Evolutionary conservation across 176 grass and related monocot genomes (phyloP).

Genomic region (Zoysia pacifica): DNA sequence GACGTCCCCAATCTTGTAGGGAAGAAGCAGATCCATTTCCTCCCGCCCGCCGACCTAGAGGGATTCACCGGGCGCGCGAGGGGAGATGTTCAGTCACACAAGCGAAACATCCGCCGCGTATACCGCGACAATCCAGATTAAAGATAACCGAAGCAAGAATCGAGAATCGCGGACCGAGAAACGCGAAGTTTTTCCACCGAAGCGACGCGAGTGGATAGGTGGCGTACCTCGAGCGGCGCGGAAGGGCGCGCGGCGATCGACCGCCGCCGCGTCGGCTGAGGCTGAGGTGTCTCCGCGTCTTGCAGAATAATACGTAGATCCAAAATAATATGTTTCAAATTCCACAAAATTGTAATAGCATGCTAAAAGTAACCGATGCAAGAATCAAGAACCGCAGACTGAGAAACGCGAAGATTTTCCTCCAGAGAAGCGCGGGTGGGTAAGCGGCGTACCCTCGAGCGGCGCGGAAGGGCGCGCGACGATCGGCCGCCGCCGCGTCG

Average conservation of each 20-base stretch:
- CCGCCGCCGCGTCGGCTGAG: no score
- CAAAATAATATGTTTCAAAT: no score
- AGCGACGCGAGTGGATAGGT: not conserved
- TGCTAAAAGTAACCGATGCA: not conserved
- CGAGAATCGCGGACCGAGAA: not conserved
- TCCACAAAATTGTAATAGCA: no score
- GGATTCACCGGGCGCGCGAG: no score
- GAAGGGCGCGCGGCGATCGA: not conserved
- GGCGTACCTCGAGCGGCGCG: not conserved
- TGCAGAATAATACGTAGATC: no score
- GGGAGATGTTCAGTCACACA: no score
- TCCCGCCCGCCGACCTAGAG: no score
- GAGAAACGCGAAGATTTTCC: not conserved
- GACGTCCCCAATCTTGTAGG: conserved; percentile 51
- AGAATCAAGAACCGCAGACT: not conserved
- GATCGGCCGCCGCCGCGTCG: not conserved
- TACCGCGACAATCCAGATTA: not conserved
- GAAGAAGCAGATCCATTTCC: conserved; percentile 58
- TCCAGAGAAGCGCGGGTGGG: not conserved
- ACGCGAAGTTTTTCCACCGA: not conserved
- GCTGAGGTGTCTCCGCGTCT: no score
- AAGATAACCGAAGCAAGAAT: not conserved
- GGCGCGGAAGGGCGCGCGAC: not conserved
- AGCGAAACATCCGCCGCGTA: no score
- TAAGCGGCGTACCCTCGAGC: not conserved